These are phyloP conservation scores for Arthrocladium fulminans DNA, from an alignment of 2,329 filamentous ascomycete species.

Conservation along the genomic window DNA sequence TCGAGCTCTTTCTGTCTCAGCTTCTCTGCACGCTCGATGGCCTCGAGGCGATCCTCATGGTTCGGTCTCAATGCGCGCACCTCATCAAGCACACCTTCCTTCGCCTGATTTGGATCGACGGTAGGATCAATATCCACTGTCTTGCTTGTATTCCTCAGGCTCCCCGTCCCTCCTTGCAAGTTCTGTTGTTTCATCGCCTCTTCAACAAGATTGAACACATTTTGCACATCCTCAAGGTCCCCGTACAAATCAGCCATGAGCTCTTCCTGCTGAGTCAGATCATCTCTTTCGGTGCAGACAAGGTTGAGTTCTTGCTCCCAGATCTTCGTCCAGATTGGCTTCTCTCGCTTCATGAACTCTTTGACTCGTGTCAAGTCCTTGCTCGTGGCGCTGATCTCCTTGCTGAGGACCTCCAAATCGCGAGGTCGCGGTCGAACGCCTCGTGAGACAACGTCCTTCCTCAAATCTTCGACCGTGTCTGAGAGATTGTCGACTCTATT, in stretches of 20 bases:
- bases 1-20: slow-evolving; percentile 81
- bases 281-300: slow-evolving; percentile 89
- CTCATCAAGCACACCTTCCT: slow-evolving; percentile 85
- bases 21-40: slow-evolving; percentile 94
- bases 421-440: slow-evolving; percentile 84
- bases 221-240: slow-evolving; percentile 85
- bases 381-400: slow-evolving; percentile 72
- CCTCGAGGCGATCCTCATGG: slow-evolving; percentile 84
- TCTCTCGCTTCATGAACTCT: slow-evolving; percentile 82
- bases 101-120: slow-evolving; percentile 68
- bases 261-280: slow-evolving; percentile 93
- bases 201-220: slow-evolving; percentile 91
- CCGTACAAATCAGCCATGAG: slow-evolving; percentile 85
- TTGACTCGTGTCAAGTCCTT: slow-evolving; percentile 91
- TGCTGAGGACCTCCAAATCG: slow-evolving; percentile 79
- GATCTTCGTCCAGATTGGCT: slow-evolving; percentile 96
- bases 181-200: slow-evolving; percentile 96
- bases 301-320: slow-evolving; percentile 97
- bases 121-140: slow-evolving; percentile 41
- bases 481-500: slow-evolving; percentile 93
- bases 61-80: slow-evolving; percentile 90
- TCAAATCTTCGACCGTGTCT: slow-evolving; percentile 89
- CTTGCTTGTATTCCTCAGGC: slow-evolving; percentile 34
- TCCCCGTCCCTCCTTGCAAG: slow-evolving; percentile 50
- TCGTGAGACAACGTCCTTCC: slow-evolving; percentile 89